These are phyloP conservation scores for Trichoderma gracile DNA, from an alignment of 2,329 filamentous ascomycete genomes.

Conservation along the genomic window DNA sequence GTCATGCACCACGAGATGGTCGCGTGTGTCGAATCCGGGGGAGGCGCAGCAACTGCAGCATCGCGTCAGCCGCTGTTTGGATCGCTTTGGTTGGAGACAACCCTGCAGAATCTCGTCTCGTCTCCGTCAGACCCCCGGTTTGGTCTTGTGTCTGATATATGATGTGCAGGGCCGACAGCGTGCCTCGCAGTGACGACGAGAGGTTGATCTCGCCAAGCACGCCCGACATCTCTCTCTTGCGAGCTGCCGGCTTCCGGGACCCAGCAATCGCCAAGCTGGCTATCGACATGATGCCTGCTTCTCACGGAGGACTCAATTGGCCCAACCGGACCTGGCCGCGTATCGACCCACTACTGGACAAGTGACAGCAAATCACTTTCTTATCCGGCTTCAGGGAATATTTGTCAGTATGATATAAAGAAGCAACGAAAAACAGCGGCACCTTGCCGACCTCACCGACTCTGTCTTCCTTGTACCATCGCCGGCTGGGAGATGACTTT, in stretches of 20 bases:
- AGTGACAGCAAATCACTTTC: conserved; percentile 22
- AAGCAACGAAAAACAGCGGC: not conserved
- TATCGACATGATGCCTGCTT: conserved; percentile 14
- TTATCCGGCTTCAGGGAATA: conserved; percentile 21
- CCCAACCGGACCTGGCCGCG: conserved; percentile 4
- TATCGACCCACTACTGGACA: conserved; percentile 18
- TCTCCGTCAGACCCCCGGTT: conserved; percentile 4
- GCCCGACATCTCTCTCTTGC: not conserved
- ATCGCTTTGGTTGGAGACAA: not conserved
- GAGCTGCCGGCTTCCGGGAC: not conserved
- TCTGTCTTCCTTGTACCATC: conserved; percentile 12
- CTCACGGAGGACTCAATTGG: conserved; percentile 16
- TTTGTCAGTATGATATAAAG: conserved; percentile 20
- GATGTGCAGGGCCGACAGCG: conserved; percentile 1
- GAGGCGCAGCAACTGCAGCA: conserved; percentile 19
- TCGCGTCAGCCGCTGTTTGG: not conserved
- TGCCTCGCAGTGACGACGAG: not conserved
- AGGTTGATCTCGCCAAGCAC: not conserved
- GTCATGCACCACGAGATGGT: not conserved
- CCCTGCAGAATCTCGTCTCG: conserved; percentile 3
- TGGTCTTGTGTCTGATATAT: not conserved
- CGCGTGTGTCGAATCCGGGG: conserved; percentile 15
- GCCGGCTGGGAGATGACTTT: conserved; percentile 6
- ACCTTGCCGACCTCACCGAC: conserved; percentile 18
- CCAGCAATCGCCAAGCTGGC: not conserved